Base-by-base conservation (phyloP, 371 early-diverging fungal genomes). In the Fennellomyces sp. region DNA sequence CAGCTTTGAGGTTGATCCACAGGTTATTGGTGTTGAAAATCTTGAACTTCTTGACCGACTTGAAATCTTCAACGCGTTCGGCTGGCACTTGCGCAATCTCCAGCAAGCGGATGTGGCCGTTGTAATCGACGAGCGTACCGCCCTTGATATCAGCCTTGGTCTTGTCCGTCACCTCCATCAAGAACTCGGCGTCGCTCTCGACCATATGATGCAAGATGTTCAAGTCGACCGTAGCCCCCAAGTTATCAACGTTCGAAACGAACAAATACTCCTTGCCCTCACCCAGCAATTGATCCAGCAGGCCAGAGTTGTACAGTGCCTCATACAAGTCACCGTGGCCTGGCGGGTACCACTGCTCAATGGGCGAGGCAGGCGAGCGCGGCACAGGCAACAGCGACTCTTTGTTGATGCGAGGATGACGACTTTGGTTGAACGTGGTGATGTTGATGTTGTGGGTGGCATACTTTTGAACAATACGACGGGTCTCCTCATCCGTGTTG, bases 11-110 rank as follows among this genome's bases (percentile, higher is more conserved):
- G 68, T 88, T 91, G 65, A 99, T 91, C 99, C 99, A 99, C 70
- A 98, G 70, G 82, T 98, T 98, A 88, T 99, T 99, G 61, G 99
- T 99, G 88, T 99, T 99, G 88, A 99, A 99, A 69, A 99, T 99
- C 87, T 97, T 96, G 85, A 99, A 99, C 84, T 99, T 99, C 75
- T 97, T 97, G 76, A 99, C 89, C 59, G 95, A 94, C 74, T 99
- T 99, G 82, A 99, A 99, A 68, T 99, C 99, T 65, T 96, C 96
- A 23, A 97, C 94, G 66, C 97, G 93, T 63, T 94, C 94, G 45
- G 87, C 76, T n/a, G 99, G 99, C 6, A 99, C 99, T 76, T 99
- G 99, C 19, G 99, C 99, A 70, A 99, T 97, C 83, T 99, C 99
- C 39, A 99, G 87, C 31, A 99, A 88, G 41, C 96, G 91, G 60